Conservation (phyloP, 345 rosid genomes). For the Euphorbia peplus region DNA sequence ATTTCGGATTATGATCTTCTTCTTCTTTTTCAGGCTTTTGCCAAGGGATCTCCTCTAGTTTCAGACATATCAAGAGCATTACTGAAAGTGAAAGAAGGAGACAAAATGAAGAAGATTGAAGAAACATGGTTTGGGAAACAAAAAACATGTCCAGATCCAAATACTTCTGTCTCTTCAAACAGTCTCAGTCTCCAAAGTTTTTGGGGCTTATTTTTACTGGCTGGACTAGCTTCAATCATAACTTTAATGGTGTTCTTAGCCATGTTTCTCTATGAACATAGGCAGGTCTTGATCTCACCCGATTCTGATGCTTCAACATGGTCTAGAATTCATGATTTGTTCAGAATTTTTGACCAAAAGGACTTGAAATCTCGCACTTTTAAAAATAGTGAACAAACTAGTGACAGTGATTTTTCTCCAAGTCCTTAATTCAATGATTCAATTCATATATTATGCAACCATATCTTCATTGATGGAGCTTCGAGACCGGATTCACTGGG, state of each 20-base stretch:
- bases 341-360: conserved; percentile 16
- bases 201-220: conserved; percentile 26
- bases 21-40: conserved; percentile 19
- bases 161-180: conserved; percentile 9
- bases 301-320: conserved; percentile 7
- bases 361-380: conserved; percentile 17
- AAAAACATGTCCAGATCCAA: conserved; percentile 11
- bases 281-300: not conserved
- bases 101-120: conserved; percentile 17
- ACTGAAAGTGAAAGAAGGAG: conserved; percentile 22
- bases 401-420: not conserved
- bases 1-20: not conserved
- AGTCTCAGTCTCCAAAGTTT: conserved; percentile 23
- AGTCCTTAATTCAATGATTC: not conserved
- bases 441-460: no score
- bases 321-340: conserved; percentile 2
- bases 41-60: conserved; percentile 24
- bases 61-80: conserved; percentile 24
- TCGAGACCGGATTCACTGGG: no score
- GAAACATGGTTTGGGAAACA: conserved; percentile 12
- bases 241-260: conserved; percentile 7
- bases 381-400: not conserved
- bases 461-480: no score
- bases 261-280: conserved; percentile 15
- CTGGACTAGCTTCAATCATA: conserved; percentile 14